Percentiles rank a stretch among this genome's conserved stretches.
These are phyloP conservation scores for Tylopilus rubrobrunneus DNA, from an alignment of 768 basidiomycete species.

Conservation along the genomic window DNA sequence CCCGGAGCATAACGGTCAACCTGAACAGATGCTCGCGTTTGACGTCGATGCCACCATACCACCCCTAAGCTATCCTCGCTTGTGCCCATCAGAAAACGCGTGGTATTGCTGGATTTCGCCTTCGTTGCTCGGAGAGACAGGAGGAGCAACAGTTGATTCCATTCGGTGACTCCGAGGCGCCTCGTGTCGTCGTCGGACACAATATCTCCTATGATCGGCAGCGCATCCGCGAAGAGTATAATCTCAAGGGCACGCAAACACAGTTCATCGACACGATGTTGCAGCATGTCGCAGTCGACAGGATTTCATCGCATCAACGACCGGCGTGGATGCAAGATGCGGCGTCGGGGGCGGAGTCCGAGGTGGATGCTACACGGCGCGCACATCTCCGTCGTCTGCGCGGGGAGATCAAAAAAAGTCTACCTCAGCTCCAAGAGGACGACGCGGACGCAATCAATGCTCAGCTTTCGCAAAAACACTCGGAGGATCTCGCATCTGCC, in stretches of 20 bases:
- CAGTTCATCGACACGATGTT: constrained; percentile 95
- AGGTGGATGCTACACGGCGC: constrained; percentile 36
- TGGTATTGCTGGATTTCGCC: constrained; percentile 99
- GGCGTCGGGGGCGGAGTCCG: constrained; percentile 33
- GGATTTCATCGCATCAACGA: constrained; percentile 92
- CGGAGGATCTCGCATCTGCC: constrained; percentile 91
- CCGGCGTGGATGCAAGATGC: constrained; percentile 75
- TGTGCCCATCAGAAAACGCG: constrained; percentile 72
- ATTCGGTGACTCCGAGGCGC: constrained; percentile 48
- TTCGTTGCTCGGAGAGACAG: constrained; percentile 71
- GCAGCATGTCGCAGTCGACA: constrained; percentile 88
- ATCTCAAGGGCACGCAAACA: constrained; percentile 56
- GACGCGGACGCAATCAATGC: constrained; percentile 39
- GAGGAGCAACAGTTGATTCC: constrained; percentile 68
- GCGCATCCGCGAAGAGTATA: constrained; percentile 81
- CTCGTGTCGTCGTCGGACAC: constrained; percentile 83
- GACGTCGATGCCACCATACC: constrained; percentile 89
- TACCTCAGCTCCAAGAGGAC: constrained; percentile 34
- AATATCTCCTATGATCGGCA: constrained; percentile 94
- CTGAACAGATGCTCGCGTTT: constrained; percentile 77
- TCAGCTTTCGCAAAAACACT: constrained; percentile 53
- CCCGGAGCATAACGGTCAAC: constrained; percentile 57
- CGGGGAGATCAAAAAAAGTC: constrained; percentile 38
- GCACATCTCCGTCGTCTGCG: constrained; percentile 39
- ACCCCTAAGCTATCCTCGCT: constrained; percentile 84